phyloP scores from a whole-genome alignment of 108 stramenopile genomes.

The Pseudonitzschia multistriata region DNA sequence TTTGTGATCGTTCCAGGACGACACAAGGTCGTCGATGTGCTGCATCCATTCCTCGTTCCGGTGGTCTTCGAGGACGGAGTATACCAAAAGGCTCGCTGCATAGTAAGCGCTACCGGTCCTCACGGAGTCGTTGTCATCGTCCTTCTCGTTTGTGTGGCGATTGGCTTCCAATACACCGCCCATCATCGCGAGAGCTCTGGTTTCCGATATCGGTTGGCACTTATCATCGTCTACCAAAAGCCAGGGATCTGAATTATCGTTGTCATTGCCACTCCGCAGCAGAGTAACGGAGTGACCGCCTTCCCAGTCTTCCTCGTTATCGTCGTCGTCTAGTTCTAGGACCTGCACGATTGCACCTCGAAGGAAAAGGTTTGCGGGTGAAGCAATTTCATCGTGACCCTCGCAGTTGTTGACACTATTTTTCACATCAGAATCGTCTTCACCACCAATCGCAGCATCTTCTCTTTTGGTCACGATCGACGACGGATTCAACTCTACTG shows the following conservation, averaged over 20 bases:
- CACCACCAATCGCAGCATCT: not conserved
- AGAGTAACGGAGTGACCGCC: conserved; percentile 39
- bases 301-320: conserved; percentile 30
- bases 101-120: not conserved
- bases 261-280: not conserved
- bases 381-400: not conserved
- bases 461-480: not conserved
- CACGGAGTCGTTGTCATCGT: not conserved
- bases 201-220: conserved; percentile 6
- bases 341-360: conserved; percentile 45
- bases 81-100: conserved; percentile 13
- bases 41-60: not conserved
- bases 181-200: conserved; percentile 18
- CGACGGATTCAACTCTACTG: conserved; percentile 3
- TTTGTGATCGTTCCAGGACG: not conserved
- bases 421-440: not conserved
- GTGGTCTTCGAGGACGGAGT: not conserved
- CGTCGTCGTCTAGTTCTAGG: conserved; percentile 12
- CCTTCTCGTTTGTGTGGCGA: not conserved
- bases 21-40: not conserved
- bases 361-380: not conserved
- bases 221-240: conserved; percentile 40
- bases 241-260: conserved; percentile 19
- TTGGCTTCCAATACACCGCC: conserved; percentile 17
- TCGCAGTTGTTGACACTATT: not conserved